Evolutionary conservation across 139 green algal genomes (phyloP), one percentile per base, ranked within the genome.

Genomic region (Picochlorum sp.): DNA sequence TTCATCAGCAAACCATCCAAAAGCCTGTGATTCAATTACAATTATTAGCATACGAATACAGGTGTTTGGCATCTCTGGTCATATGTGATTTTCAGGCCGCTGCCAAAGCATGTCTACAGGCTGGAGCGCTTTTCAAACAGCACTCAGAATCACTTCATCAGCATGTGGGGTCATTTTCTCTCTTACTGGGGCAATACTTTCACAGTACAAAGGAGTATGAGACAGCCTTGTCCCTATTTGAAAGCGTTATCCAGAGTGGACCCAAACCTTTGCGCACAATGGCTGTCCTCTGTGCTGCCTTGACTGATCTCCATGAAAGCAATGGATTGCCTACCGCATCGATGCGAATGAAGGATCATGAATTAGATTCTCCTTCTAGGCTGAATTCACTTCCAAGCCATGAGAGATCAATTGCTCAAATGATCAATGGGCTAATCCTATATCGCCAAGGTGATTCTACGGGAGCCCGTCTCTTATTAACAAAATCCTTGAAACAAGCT

Each of bases 141-240:
- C 65, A 70, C 49, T 63, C 69, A 23, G 38, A 26, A 18, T 34
- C 63, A 18, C 44, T 76, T 52, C 32, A 52, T 18, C 41, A 69
- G 24, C 62, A 61, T 10, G 54, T 60, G 18, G 38, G 57, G 10
- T 37, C 51, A 14, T 24, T 46, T 16, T 60, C 32, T n/a, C 51
- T 76, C 62, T 54, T 76, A 54, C 59, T 71, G 13, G 69, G 61
- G 24, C 56, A 68, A 49, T 76, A 76, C 6, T 54, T 62, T 3
- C 69, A 76, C n/a, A 62, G 38, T 41, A 11, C 64, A 30, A 18
- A 32, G 11, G 34, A 76, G 26, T 49, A 62, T 44, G 28, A 16
- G 7, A 20, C 44, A 6, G 69, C 69, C 9, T 23, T 52, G 18
- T 16, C 26, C 11, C 52, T 66, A 30, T 76, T 72, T 30, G 30